Evolutionary conservation across 2,329 filamentous ascomycete genomes (phyloP).

Genomic region (Colletotrichum cereale): DNA sequence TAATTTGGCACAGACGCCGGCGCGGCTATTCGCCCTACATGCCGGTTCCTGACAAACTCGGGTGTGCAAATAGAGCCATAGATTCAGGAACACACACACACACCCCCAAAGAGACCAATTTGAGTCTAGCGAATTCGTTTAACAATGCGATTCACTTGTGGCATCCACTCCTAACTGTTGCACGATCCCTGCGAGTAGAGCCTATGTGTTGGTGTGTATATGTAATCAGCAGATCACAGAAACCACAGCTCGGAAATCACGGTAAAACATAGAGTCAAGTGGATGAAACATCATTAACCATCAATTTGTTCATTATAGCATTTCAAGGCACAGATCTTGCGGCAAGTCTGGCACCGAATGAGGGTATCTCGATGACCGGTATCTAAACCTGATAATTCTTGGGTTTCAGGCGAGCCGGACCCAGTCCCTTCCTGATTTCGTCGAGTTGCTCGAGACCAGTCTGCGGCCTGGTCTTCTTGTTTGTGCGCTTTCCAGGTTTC

Average conservation of each 20-base stretch:
- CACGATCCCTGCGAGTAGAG: neutral
- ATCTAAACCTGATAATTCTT: slow-evolving; percentile 24
- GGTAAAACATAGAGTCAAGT: neutral
- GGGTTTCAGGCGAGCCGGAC: slow-evolving; percentile 74
- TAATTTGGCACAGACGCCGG: neutral
- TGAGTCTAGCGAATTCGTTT: neutral
- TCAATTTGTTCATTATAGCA: slow-evolving; percentile 34
- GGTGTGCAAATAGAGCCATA: neutral
- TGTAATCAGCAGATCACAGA: neutral
- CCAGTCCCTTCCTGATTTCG: slow-evolving; percentile 84
- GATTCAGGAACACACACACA: neutral
- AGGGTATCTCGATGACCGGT: slow-evolving; percentile 32
- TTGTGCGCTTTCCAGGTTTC: slow-evolving; percentile 77
- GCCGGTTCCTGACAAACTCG: neutral
- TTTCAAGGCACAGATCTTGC: slow-evolving; percentile 10
- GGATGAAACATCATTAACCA: slow-evolving; percentile 5
- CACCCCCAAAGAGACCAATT: neutral
- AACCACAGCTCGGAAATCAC: neutral
- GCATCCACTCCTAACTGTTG: no score
- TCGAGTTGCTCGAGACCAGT: slow-evolving; percentile 90
- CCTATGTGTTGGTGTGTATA: no score
- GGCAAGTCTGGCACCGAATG: slow-evolving; percentile 22
- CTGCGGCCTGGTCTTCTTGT: slow-evolving; percentile 85
- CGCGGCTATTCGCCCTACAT: neutral
- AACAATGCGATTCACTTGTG: neutral